These are phyloP conservation scores for Fraxinus sp. DNA, from an alignment of 305 asterid species.

Conservation along the genomic window DNA sequence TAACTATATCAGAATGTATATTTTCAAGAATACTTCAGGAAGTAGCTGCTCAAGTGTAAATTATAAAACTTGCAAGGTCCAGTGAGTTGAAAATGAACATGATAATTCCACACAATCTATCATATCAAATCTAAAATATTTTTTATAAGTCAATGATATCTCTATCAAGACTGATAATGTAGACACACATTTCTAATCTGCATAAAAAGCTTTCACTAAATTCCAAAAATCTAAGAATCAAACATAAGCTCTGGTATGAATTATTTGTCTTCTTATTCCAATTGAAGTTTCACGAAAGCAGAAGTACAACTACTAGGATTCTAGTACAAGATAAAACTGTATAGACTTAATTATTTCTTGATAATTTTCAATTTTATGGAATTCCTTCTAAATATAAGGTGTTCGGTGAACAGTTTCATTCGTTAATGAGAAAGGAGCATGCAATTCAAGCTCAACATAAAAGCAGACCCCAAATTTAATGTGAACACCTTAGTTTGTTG, in stretches of 20 bases:
- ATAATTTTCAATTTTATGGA: not conserved
- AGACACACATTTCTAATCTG: slow-evolving; percentile 10
- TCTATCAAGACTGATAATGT: slow-evolving; percentile 4
- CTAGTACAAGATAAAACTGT: not conserved
- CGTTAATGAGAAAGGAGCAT: not conserved
- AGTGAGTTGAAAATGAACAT: not conserved
- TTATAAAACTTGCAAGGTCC: not conserved
- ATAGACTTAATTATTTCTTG: not conserved
- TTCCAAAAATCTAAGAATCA: slow-evolving; percentile 18
- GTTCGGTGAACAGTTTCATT: not conserved
- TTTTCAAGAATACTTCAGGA: slow-evolving; percentile 13
- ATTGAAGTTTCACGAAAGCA: not conserved
- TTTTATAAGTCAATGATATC: slow-evolving; percentile 5
- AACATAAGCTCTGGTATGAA: not conserved
- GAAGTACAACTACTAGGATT: not conserved
- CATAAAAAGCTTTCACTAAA: slow-evolving; percentile 8
- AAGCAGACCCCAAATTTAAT: not conserved
- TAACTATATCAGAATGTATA: slow-evolving; percentile 22
- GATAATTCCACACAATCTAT: slow-evolving; percentile 15
- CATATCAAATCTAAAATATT: slow-evolving; percentile 1
- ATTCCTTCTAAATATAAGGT: not conserved
- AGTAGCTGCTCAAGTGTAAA: slow-evolving; percentile 8
- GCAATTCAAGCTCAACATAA: not conserved
- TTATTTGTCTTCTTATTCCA: not conserved
- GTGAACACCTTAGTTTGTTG: not conserved